Base-by-base conservation (phyloP, 129 eudicot genomes). In the Pittosporum tobira region DNA sequence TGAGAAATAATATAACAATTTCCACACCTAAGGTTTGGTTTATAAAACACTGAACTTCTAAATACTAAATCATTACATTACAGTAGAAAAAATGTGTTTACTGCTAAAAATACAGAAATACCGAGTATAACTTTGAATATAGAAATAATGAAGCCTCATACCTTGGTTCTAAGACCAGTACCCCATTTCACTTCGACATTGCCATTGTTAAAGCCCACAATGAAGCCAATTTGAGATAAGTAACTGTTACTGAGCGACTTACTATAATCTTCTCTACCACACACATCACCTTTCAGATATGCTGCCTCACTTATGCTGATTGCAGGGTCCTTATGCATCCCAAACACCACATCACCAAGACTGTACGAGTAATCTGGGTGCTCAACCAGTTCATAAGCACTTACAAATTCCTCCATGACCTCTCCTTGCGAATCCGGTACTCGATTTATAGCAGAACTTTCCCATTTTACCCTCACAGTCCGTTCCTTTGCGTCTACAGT, bases 341-440 rank as follows among this genome's bases (percentile, higher is more conserved):
- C 63, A 48, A 83, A 78, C 47, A 91, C 96, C 14, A 75, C 77
- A 69, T 87, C 91, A 44, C 94, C 99, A 7, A 81, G 50, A 25
- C 69, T 63, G 74, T 59, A 86, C 1, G 80, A 65, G 70, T 73
- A 84, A 38, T 81, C 94, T 3, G 96, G 94, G 70, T 91, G 99
- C 65, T 91, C 99, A 47, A 81, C 66, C 46, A 91, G 60, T 71
- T 91, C 96, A 77, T 91, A 91, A 29, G 83, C 96, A 61, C 99
- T 91, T 45, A 84, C 94, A 30, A 59, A 77, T 71, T 86, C 95
- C 43, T 79, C 95, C 46, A 22, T 37, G 2, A 2, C n/a, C 19
- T 56, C 63, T 59, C 53, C 73, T 62, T 59, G 58, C 6, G 46
- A 27, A 59, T 23, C 75, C 19, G 34, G 37, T 56, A 44, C 79